Conservation (phyloP, 805 yeast species). For the Saccharomycopsis vini region DNA sequence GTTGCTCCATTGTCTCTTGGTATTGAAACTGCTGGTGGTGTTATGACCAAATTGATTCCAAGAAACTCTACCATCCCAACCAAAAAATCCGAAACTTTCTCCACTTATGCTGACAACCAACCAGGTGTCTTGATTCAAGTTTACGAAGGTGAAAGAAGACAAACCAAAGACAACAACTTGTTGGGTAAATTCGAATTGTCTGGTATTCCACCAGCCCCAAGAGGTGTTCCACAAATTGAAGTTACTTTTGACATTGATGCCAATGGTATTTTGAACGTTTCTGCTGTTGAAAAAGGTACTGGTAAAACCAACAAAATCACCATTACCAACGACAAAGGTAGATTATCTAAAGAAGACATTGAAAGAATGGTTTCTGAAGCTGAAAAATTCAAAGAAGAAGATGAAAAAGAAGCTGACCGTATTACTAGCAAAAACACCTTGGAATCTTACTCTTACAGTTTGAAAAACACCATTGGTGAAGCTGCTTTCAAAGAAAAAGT, state of each 20-base stretch:
- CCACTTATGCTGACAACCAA: slow-evolving; percentile 98
- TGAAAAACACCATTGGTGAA: slow-evolving; percentile 76
- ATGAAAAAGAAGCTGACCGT: slow-evolving; percentile 90
- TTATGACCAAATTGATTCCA: slow-evolving; percentile 97
- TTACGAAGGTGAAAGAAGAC: slow-evolving; percentile 96
- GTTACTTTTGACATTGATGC: slow-evolving; percentile 97
- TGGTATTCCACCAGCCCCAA: slow-evolving; percentile 98
- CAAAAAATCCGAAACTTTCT: slow-evolving; percentile 95
- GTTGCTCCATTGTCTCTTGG: slow-evolving; percentile 98
- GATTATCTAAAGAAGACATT: slow-evolving; percentile 94
- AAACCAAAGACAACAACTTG: slow-evolving; percentile 91
- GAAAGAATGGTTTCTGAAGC: slow-evolving; percentile 98
- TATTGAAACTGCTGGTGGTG: slow-evolving; percentile 99
- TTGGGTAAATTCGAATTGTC: slow-evolving; percentile 95
- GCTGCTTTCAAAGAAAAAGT: slow-evolving; percentile 74
- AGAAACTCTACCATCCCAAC: slow-evolving; percentile 98
- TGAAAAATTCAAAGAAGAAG: slow-evolving; percentile 95
- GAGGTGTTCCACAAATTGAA: slow-evolving; percentile 98
- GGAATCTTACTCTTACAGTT: slow-evolving; percentile 90
- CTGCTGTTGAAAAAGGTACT: slow-evolving; percentile 97
- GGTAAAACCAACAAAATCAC: slow-evolving; percentile 97
- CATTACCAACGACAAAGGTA: slow-evolving; percentile 97
- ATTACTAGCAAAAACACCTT: slow-evolving; percentile 90
- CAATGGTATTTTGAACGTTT: slow-evolving; percentile 93
- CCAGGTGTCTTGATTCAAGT: slow-evolving; percentile 99